A percentile compares a stretch with the other conserved stretches of the same genome.
These are phyloP conservation scores for Poronia punctata DNA, from an alignment of 495 filamentous ascomycete genomes.

Conservation along the genomic window DNA sequence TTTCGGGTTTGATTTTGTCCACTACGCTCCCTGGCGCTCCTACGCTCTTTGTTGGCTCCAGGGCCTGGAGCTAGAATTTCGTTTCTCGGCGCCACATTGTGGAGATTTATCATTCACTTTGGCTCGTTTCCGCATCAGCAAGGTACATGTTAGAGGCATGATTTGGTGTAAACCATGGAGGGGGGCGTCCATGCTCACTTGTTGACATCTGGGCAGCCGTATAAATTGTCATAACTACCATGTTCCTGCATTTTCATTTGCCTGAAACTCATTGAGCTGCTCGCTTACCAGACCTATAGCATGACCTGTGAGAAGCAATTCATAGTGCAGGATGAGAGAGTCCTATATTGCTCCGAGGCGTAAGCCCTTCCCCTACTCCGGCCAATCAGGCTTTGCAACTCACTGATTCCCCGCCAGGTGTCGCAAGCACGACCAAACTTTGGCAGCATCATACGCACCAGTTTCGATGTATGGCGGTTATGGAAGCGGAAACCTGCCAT, in stretches of 20 bases:
- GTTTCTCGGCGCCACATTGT: constrained; percentile 9
- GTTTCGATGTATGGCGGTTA: constrained; percentile 17
- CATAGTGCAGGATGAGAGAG: constrained; percentile 34
- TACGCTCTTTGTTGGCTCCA: constrained; percentile 7
- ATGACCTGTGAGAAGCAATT: constrained; percentile 50
- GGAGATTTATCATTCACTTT: background rate
- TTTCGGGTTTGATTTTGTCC: constrained; percentile 6
- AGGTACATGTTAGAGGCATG: too few relatives aligned
- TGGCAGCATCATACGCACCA: constrained; percentile 21
- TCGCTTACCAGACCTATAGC: constrained; percentile 23
- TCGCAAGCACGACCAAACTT: constrained; percentile 36
- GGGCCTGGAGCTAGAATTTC: background rate
- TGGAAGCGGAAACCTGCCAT: constrained; percentile 25
- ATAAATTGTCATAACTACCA: too few relatives aligned
- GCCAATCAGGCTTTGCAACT: constrained; percentile 14
- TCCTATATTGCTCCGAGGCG: constrained; percentile 44
- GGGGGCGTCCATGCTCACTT: too few relatives aligned
- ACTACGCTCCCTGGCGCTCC: constrained; percentile 1
- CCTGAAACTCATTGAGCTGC: constrained; percentile 14
- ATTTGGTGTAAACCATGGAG: too few relatives aligned
- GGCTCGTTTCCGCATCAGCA: too few relatives aligned
- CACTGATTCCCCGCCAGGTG: constrained; percentile 28
- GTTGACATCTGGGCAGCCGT: too few relatives aligned
- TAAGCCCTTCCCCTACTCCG: constrained; percentile 26
- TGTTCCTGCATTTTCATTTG: constrained; percentile 38